Evolutionary conservation across 805 yeast genomes (phyloP).

Genomic region (Pichia californica): DNA sequence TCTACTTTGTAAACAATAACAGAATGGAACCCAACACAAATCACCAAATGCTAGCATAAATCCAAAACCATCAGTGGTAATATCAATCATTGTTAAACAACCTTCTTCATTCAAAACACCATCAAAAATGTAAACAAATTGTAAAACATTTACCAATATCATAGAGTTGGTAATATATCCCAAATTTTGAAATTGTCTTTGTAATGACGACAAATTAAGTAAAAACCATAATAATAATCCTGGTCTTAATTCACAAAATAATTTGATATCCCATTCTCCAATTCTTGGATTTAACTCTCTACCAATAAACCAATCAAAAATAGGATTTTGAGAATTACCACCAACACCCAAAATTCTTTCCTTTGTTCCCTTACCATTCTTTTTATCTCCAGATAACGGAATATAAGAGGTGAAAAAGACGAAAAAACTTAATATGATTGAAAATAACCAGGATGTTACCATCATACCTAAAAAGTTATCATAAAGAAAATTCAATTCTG

Average conservation of each 20-base stretch:
- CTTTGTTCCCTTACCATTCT: slow-evolving; percentile 46
- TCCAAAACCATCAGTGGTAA: slow-evolving; percentile 95
- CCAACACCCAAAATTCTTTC: slow-evolving; percentile 77
- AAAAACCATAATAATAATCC: slow-evolving; percentile 85
- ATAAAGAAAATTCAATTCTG: slow-evolving; percentile 76
- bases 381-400: slow-evolving; percentile 36
- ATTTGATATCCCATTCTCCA: slow-evolving; percentile 79
- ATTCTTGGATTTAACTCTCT: slow-evolving; percentile 91
- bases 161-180: slow-evolving; percentile 59
- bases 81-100: slow-evolving; percentile 87
- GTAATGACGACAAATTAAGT: slow-evolving; percentile 71
- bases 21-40: slow-evolving; percentile 84
- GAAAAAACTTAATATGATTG: slow-evolving; percentile 54
- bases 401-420: slow-evolving; percentile 66
- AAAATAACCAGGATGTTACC: slow-evolving; percentile 54
- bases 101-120: slow-evolving; percentile 92
- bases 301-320: slow-evolving; percentile 96
- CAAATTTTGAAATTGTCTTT: slow-evolving; percentile 61
- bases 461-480: slow-evolving; percentile 61
- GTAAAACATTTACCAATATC: slow-evolving; percentile 59
- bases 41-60: slow-evolving; percentile 96
- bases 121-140: slow-evolving; percentile 79
- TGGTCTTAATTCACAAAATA: slow-evolving; percentile 91
- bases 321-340: slow-evolving; percentile 70
- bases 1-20: slow-evolving; percentile 82